Evolutionary conservation across 2,329 filamentous ascomycete genomes (phyloP), one percentile per base, ranked within the genome.

Genomic region (Penicillium concentricum): DNA sequence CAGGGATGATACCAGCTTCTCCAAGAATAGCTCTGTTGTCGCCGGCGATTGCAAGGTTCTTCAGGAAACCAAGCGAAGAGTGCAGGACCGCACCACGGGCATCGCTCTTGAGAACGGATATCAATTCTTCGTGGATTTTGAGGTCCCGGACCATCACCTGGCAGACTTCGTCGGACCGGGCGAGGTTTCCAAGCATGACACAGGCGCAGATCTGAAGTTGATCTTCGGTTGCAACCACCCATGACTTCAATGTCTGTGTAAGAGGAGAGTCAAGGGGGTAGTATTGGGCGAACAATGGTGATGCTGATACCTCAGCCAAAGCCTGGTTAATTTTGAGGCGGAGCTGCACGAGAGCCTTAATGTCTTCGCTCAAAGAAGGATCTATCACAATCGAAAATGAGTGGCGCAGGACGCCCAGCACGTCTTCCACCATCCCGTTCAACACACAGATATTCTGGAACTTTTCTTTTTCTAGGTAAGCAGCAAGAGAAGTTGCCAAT

Each of bases 101-200:
- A 43, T 76, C 68, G 20, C 70, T 68, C 15, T 71, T 68, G 5
- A 81, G 66, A 24, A 78, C 71, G 4, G 67, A 59, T 49, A 78
- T 76, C 28, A 81, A 61, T 16, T 70, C 66, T 38, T 69, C 56
- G 57, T 80, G 78, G 13, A 79, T 68, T 13, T 69, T 62, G 26
- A 76, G 59, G 15, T 76, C 63, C 26, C 64, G 64, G 9, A 79
- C 72, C 69, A 81, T 75, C 12, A 62, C 62, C 51, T 68, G 60
- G 50, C 78, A 80, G 28, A 76, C 68, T 37, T 71, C 72, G 51
- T 79, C 75, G 9, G 76, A 76, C 34, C 76, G 73, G 30, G 77
- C 77, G 35, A 79, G 56, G 56, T 81, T 81, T 8, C 79, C 79
- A 15, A 81, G 70, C 59, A 81, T 76, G 41, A 81, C 67, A 57